Conservation (phyloP, 768 basidiomycete species). For the Podaxis sp. region DNA sequence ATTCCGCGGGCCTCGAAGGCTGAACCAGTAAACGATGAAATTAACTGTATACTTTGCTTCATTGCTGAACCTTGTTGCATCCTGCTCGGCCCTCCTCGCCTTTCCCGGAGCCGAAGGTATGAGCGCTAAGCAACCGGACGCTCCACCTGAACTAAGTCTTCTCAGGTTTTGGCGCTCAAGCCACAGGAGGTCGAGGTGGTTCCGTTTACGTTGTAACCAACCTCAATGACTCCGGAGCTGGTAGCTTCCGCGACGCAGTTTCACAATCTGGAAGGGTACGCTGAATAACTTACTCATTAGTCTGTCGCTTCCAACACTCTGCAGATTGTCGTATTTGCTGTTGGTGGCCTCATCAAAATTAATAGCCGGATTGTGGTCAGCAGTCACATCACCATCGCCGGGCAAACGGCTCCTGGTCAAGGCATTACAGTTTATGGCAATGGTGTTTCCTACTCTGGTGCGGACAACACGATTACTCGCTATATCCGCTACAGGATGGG, state of each 20-base stretch:
- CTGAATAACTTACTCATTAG: not conserved
- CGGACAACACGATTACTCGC: constrained; percentile 29
- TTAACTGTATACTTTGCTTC: constrained; percentile 3
- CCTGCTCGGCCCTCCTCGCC: constrained; percentile 27
- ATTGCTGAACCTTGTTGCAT: constrained; percentile 17
- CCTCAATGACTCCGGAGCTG: constrained; percentile 33
- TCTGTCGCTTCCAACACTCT: not conserved
- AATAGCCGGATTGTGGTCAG: constrained; percentile 30
- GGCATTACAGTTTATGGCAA: constrained; percentile 39
- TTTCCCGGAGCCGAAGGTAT: constrained; percentile 35
- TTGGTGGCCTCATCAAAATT: constrained; percentile 34
- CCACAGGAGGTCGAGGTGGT: constrained; percentile 33
- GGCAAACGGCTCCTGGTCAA: constrained; percentile 38
- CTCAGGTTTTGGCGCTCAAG: constrained; percentile 32
- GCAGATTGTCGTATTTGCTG: constrained; percentile 34
- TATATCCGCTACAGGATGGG: constrained; percentile 34
- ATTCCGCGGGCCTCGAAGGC: not conserved
- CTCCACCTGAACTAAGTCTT: not conserved
- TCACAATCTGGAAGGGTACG: constrained; percentile 29
- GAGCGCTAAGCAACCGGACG: not conserved
- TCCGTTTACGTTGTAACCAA: constrained; percentile 35
- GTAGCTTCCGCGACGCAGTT: constrained; percentile 36
- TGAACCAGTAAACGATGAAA: constrained; percentile 7
- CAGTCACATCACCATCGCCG: constrained; percentile 30
- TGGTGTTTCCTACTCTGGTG: constrained; percentile 31